Evolutionary conservation across 2,329 filamentous ascomycete species (phyloP).

Genomic region (Neonectria coccinea): DNA sequence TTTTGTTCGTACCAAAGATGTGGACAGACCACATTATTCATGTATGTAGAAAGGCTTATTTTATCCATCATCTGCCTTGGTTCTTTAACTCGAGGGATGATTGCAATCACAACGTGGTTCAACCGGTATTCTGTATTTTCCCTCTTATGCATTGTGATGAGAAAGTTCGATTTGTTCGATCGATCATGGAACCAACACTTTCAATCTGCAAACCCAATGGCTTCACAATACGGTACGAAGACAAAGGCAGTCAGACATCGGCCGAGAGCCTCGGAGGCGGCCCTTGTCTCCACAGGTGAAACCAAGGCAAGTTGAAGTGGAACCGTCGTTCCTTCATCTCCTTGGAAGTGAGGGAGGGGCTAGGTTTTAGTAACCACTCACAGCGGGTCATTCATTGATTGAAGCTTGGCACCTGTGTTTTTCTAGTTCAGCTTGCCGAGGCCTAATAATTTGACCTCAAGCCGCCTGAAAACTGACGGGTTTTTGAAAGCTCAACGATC

Average conservation of each 20-base stretch:
- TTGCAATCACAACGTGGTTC: slow-evolving; percentile 21
- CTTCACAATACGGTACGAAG: background rate
- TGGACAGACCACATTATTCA: slow-evolving; percentile 34
- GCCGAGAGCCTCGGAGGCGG: slow-evolving; percentile 1
- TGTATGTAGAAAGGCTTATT: slow-evolving; percentile 42
- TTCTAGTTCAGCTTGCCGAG: background rate
- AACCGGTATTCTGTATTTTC: slow-evolving; percentile 1
- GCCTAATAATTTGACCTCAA: background rate
- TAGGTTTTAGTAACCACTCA: background rate
- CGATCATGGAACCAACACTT: background rate
- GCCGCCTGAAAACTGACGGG: background rate
- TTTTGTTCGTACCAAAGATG: slow-evolving; percentile 25
- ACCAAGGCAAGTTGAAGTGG: slow-evolving; percentile 18
- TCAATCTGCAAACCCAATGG: background rate
- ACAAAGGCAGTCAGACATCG: background rate
- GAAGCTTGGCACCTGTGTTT: slow-evolving; percentile 3
- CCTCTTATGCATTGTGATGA: background rate
- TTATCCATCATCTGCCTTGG: slow-evolving; percentile 19
- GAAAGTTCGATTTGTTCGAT: background rate
- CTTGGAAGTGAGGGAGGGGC: slow-evolving; percentile 3
- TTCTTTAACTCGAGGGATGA: slow-evolving; percentile 14
- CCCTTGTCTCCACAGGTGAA: background rate
- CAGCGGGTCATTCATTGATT: background rate
- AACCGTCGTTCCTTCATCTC: slow-evolving; percentile 24
- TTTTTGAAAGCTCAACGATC: background rate